phyloP scores from a whole-genome alignment of 1,284 basidiomycete species.

The Golubevia pallescens region DNA sequence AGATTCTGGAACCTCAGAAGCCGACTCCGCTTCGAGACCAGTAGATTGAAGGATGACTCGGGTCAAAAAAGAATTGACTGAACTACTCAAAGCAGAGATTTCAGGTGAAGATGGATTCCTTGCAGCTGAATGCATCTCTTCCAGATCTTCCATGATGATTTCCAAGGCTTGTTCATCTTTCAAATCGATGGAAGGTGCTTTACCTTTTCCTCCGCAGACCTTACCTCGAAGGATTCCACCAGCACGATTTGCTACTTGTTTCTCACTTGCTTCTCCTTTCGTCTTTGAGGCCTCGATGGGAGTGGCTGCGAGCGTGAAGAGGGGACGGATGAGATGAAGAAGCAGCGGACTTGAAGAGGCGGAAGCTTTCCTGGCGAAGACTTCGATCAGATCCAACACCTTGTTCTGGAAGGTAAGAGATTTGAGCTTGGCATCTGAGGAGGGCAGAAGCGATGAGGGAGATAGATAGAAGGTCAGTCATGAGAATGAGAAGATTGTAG shows the following conservation, averaged over 20 bases:
- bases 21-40: neutral
- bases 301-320: constrained; percentile 72
- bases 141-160: constrained; percentile 20
- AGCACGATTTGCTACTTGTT: constrained; percentile 39
- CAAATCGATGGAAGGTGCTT: constrained; percentile 30
- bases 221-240: constrained; percentile 30
- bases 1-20: constrained; percentile 17
- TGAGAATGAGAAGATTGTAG: neutral
- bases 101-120: constrained; percentile 26
- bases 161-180: constrained; percentile 7
- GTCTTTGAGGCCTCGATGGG: constrained; percentile 7
- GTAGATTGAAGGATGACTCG: neutral
- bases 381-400: constrained; percentile 87
- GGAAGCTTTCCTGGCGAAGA: constrained; percentile 78
- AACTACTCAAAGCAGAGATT: constrained; percentile 32
- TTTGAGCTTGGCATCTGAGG: constrained; percentile 59
- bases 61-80: constrained; percentile 43
- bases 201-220: constrained; percentile 28
- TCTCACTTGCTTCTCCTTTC: constrained; percentile 30
- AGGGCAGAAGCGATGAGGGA: too few species aligned
- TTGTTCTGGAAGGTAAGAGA: constrained; percentile 86
- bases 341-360: constrained; percentile 70
- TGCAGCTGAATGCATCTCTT: constrained; percentile 37
- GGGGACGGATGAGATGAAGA: constrained; percentile 75
- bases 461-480: neutral